A percentile compares a stretch with the other conserved stretches of the same genome.
Evolutionary conservation across 495 filamentous ascomycete species (phyloP).

Genomic region (Hyaloscypha finlandica): DNA sequence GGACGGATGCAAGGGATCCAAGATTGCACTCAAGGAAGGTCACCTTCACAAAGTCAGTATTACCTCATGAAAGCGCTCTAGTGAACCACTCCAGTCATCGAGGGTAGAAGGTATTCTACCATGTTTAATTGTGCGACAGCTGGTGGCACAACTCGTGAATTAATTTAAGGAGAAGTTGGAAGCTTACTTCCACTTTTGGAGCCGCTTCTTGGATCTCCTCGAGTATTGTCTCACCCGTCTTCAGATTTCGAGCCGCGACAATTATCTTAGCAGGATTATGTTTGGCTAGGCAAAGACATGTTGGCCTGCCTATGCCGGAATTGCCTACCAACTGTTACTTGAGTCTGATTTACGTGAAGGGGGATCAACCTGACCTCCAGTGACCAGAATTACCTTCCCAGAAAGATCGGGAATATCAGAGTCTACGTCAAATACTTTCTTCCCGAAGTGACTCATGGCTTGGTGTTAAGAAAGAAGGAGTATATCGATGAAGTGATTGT

Average conservation of each 20-base stretch:
- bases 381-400: slow-evolving; percentile 61
- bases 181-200: slow-evolving; percentile 6
- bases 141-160: background rate
- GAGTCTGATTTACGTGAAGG: background rate
- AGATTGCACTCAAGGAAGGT: slow-evolving; percentile 28
- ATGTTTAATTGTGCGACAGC: background rate
- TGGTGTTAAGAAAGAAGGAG: background rate
- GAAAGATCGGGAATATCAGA: slow-evolving; percentile 57
- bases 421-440: slow-evolving; percentile 47
- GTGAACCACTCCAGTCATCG: too few species aligned
- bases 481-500: background rate
- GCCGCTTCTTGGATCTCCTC: slow-evolving; percentile 38
- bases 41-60: background rate
- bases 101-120: background rate
- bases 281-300: slow-evolving; percentile 58
- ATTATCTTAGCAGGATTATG: slow-evolving; percentile 62
- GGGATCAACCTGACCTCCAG: slow-evolving; percentile 47
- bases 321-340: slow-evolving; percentile 46
- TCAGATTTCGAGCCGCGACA: slow-evolving; percentile 57
- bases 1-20: slow-evolving; percentile 21
- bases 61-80: background rate
- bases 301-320: slow-evolving; percentile 64
- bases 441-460: background rate
- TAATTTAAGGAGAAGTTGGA: background rate
- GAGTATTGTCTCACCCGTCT: slow-evolving; percentile 52